A percentile compares a stretch with the other conserved stretches of the same genome.
Conservation (phyloP, 768 basidiomycete genomes). For the Dendrothele bispora region DNA sequence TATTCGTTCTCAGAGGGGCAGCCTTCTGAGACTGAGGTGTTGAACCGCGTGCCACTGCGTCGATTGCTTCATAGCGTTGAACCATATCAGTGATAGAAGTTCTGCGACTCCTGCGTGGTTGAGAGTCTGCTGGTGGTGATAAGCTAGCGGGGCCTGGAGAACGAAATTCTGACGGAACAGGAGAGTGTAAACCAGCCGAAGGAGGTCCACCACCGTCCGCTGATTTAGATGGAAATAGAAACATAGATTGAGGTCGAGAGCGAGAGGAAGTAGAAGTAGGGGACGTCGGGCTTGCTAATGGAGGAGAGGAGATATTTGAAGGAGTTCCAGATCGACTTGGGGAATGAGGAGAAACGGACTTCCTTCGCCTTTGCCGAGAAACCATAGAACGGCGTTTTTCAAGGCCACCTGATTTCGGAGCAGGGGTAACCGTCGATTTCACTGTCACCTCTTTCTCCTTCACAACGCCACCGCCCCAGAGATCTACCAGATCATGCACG, state of each 20-base stretch:
- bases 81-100: slow-evolving; percentile 89
- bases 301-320: neutral
- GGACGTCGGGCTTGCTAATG: slow-evolving; percentile 17
- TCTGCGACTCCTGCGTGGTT: slow-evolving; percentile 48
- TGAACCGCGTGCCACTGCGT: slow-evolving; percentile 27
- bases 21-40: slow-evolving; percentile 29
- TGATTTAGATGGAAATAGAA: slow-evolving; percentile 62
- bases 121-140: slow-evolving; percentile 46
- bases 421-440: slow-evolving; percentile 11
- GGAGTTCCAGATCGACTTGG: neutral
- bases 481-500: slow-evolving; percentile 78
- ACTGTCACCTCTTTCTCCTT: slow-evolving; percentile 40
- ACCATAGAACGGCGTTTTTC: slow-evolving; percentile 6
- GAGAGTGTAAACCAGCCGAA: slow-evolving; percentile 33
- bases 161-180: too few species aligned
- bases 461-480: slow-evolving; percentile 63
- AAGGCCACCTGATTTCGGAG: neutral
- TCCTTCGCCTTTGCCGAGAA: slow-evolving; percentile 9
- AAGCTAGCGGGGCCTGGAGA: too few species aligned
- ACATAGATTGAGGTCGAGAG: slow-evolving; percentile 80
- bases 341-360: slow-evolving; percentile 20
- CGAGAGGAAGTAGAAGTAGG: slow-evolving; percentile 39
- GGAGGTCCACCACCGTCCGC: slow-evolving; percentile 36
- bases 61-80: slow-evolving; percentile 75
- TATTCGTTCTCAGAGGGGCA: slow-evolving; percentile 2